These are phyloP conservation scores for Arabidopsis hybrid DNA, from an alignment of 441 rosid genomes.

Conservation along the genomic window DNA sequence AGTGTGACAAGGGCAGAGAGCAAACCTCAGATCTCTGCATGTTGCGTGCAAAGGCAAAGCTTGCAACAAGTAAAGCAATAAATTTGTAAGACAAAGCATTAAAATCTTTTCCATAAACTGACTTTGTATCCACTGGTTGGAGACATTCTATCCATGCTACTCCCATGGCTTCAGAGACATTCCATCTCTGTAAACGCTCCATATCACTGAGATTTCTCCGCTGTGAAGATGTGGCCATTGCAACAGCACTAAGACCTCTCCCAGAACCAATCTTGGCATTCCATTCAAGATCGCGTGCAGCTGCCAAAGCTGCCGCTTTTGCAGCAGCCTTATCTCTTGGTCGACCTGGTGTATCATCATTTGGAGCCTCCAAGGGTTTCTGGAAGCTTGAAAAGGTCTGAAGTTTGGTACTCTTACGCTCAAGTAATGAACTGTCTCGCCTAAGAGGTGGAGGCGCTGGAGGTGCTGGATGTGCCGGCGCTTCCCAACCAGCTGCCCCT, in stretches of 20 bases:
- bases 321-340: constrained; percentile 98
- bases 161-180: constrained; percentile 92
- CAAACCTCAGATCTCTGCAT: constrained; percentile 97
- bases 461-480: constrained; percentile 67
- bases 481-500: constrained; percentile 95
- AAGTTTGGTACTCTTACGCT: constrained; percentile 76
- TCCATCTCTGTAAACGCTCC: constrained; percentile 98
- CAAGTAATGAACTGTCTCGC: constrained; percentile 87
- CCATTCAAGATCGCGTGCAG: constrained; percentile 99
- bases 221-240: constrained; percentile 99
- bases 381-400: constrained; percentile 96
- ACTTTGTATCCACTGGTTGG: constrained; percentile 91
- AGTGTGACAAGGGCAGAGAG: constrained; percentile 36
- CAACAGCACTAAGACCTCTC: constrained; percentile 99
- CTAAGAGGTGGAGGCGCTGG: constrained; percentile 63
- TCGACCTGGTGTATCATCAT: constrained; percentile 64
- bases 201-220: constrained; percentile 84
- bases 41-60: constrained; percentile 98
- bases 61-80: constrained; percentile 96
- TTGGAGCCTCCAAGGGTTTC: constrained; percentile 72
- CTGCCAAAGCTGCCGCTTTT: constrained; percentile 98
- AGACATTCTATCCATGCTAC: constrained; percentile 99
- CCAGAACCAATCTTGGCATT: constrained; percentile 99
- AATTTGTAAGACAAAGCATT: constrained; percentile 95
- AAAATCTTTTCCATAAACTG: constrained; percentile 98